Evolutionary conservation across 2,329 filamentous ascomycete genomes (phyloP).

Genomic region (Orbilia javanica): DNA sequence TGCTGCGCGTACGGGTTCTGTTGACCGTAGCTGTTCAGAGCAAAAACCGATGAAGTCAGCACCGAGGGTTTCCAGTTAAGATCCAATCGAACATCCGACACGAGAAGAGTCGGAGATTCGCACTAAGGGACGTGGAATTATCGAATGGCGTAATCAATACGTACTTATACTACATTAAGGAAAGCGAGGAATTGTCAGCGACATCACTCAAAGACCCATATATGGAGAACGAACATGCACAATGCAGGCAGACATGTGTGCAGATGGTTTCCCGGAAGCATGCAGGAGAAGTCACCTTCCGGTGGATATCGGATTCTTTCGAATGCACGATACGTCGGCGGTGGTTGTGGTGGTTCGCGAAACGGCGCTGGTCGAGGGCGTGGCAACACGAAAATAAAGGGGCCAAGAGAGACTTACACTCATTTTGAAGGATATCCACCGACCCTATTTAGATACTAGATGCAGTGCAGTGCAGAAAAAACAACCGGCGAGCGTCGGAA

Average conservation of each 20-base stretch:
- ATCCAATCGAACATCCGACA: background rate
- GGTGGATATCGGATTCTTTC: slow-evolving; percentile 25
- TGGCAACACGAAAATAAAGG: slow-evolving; percentile 42
- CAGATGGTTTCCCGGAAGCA: background rate
- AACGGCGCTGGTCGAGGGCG: background rate
- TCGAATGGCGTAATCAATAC: slow-evolving; percentile 2
- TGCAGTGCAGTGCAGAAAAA: background rate
- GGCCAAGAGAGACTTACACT: slow-evolving; percentile 43
- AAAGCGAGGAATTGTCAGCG: slow-evolving; percentile 23
- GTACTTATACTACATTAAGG: slow-evolving; percentile 42
- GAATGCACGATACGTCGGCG: slow-evolving; percentile 1
- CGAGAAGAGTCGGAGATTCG: background rate
- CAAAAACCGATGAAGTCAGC: slow-evolving; percentile 15
- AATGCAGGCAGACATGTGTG: background rate
- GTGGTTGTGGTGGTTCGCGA: slow-evolving; percentile 14
- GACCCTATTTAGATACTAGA: slow-evolving; percentile 9
- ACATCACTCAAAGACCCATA: background rate
- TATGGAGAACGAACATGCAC: background rate
- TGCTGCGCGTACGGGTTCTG: slow-evolving; percentile 60
- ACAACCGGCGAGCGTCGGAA: slow-evolving; percentile 35
- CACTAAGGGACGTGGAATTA: background rate
- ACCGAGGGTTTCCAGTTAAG: background rate
- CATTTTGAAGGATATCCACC: slow-evolving; percentile 38
- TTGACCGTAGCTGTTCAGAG: slow-evolving; percentile 36
- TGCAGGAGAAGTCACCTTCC: slow-evolving; percentile 1